Percentiles rank a stretch among this genome's conserved stretches.
Evolutionary conservation across 2,329 filamentous ascomycete species (phyloP).

Genomic region (Teratosphaeria zuluensis): DNA sequence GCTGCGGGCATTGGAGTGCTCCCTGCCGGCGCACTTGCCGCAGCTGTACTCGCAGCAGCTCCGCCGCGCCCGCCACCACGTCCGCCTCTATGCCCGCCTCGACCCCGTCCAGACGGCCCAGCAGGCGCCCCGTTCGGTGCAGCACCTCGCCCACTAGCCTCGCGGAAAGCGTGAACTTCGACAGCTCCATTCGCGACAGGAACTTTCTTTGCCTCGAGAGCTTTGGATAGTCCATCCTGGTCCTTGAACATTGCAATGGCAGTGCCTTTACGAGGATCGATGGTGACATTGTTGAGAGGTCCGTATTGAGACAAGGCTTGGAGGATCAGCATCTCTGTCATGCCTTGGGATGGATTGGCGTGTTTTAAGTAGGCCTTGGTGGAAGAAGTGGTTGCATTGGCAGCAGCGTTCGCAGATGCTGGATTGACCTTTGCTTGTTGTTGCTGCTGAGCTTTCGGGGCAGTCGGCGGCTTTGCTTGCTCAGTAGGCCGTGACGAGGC

Average conservation of each 20-base stretch:
- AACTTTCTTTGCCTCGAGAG: slow-evolving; percentile 71
- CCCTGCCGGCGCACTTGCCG: slow-evolving; percentile 4
- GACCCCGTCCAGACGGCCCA: slow-evolving; percentile 1
- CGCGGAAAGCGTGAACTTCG: slow-evolving; percentile 75
- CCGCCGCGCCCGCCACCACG: slow-evolving; percentile 4
- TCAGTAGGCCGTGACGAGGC: slow-evolving; percentile 7
- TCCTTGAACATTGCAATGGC: slow-evolving; percentile 85
- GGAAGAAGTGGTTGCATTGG: slow-evolving; percentile 26
- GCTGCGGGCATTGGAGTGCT: neutral
- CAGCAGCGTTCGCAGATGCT: slow-evolving; percentile 18
- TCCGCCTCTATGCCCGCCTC: slow-evolving; percentile 7
- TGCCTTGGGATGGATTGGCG: slow-evolving; percentile 75
- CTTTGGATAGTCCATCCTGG: slow-evolving; percentile 61
- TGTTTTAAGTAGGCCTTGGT: slow-evolving; percentile 47
- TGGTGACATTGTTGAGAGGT: slow-evolving; percentile 68
- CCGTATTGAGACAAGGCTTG: slow-evolving; percentile 67
- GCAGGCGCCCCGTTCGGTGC: slow-evolving; percentile 5
- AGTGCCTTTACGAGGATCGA: slow-evolving; percentile 90
- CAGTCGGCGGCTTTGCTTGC: slow-evolving; percentile 9
- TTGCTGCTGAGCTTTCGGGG: slow-evolving; percentile 19
- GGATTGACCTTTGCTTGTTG: slow-evolving; percentile 24
- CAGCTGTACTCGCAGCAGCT: neutral
- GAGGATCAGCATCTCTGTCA: slow-evolving; percentile 72
- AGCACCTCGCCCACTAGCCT: slow-evolving; percentile 25
- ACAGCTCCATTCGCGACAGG: slow-evolving; percentile 76